These are phyloP conservation scores for Pyrenochaeta sp. DNA, from an alignment of 2,329 filamentous ascomycete species.

Conservation along the genomic window DNA sequence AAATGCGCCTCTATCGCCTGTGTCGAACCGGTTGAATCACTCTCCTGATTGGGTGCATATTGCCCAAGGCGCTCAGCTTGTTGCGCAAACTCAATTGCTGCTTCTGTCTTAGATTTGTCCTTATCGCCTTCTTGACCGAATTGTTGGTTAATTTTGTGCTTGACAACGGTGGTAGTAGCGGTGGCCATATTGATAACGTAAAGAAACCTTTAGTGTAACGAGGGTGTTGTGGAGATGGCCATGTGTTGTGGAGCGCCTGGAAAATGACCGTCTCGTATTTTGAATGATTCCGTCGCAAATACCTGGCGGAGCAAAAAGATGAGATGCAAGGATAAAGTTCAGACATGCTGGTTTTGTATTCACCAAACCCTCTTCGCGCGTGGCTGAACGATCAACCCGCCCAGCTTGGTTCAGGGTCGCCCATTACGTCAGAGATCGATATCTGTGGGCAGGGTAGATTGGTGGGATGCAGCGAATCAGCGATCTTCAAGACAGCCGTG, in stretches of 20 bases:
- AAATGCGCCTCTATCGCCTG: conserved; percentile 68
- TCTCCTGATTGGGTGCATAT: conserved; percentile 52
- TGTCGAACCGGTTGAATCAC: conserved; percentile 55
- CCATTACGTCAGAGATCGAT: background rate
- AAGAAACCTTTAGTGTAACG: conserved; percentile 18
- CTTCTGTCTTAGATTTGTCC: conserved; percentile 41
- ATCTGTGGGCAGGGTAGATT: background rate
- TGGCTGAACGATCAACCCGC: background rate
- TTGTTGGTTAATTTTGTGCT: conserved; percentile 21
- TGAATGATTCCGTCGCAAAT: background rate
- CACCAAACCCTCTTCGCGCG: background rate
- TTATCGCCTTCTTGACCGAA: conserved; percentile 28
- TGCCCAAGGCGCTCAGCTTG: conserved; percentile 63
- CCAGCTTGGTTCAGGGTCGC: background rate
- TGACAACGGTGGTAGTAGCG: conserved; percentile 24
- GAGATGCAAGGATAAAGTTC: background rate
- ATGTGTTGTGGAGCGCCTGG: conserved; percentile 18
- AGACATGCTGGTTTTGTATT: background rate
- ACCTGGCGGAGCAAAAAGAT: background rate
- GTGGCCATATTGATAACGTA: conserved; percentile 32
- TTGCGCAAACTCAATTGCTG: conserved; percentile 65
- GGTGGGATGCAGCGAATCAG: background rate
- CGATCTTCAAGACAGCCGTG: background rate
- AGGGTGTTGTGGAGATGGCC: conserved; percentile 30
- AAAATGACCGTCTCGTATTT: background rate